phyloP scores from a whole-genome alignment of 805 yeast genomes.

The Naumovozyma dairenensis region DNA sequence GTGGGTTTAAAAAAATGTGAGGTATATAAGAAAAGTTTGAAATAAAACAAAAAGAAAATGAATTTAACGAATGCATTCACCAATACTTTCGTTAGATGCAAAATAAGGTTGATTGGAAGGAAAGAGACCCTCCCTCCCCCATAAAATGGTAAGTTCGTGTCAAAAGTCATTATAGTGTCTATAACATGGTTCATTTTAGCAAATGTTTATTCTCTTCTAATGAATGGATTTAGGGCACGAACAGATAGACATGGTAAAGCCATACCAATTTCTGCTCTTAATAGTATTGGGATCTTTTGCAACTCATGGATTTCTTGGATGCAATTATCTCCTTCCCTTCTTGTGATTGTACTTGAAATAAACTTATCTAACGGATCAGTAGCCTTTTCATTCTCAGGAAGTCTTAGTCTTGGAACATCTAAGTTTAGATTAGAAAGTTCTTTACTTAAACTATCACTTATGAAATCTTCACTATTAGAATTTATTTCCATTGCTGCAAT shows the following conservation, averaged over 20 bases:
- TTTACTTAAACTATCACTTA: conserved; percentile 36
- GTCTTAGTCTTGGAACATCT: conserved; percentile 35
- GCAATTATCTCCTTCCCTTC: conserved; percentile 49
- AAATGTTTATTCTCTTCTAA: conserved; percentile 12
- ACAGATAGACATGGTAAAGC: conserved; percentile 92
- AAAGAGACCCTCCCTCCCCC: no score
- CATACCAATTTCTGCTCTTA: conserved; percentile 90
- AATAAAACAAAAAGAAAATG: no score
- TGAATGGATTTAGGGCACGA: conserved; percentile 81
- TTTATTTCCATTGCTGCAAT: conserved; percentile 47
- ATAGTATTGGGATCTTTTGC: conserved; percentile 68
- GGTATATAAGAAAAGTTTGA: no score
- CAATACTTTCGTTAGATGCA: no score
- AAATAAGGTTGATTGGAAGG: no score
- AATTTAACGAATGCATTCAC: no score
- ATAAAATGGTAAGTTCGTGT: no score
- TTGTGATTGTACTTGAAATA: conserved; percentile 44
- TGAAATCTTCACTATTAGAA: conserved; percentile 18
- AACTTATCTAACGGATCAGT: conserved; percentile 40
- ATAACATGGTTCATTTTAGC: no score
- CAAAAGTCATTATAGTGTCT: no score
- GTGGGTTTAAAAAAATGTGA: no score
- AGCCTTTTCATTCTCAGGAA: conserved; percentile 30
- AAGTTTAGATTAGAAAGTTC: conserved; percentile 44
- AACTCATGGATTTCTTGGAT: conserved; percentile 79